A percentile compares a stretch with the other conserved stretches of the same genome.
Conservation (phyloP, 108 stramenopile genomes). For the Skeletonema potamos region DNA sequence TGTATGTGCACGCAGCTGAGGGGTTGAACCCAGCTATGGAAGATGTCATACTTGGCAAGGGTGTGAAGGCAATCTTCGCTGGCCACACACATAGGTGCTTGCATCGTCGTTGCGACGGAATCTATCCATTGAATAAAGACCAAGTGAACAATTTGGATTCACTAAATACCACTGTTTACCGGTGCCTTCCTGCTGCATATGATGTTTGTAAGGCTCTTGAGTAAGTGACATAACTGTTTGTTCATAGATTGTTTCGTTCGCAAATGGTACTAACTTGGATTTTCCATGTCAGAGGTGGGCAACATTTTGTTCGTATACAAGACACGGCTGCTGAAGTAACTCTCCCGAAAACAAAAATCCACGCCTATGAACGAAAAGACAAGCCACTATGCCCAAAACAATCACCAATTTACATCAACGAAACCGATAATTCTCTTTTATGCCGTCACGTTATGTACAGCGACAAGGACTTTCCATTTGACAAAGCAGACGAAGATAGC, state of each 20-base stretch:
- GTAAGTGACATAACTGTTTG: too few species aligned
- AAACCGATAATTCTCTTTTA: constrained; percentile 41
- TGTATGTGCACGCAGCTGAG: constrained; percentile 44
- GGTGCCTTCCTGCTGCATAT: constrained; percentile 43
- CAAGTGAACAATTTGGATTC: constrained; percentile 27
- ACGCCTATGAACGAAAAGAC: constrained; percentile 29
- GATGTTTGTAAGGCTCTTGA: constrained; percentile 34
- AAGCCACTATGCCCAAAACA: constrained; percentile 41
- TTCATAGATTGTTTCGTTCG: too few species aligned
- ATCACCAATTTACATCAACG: constrained; percentile 38
- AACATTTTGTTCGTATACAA: constrained; percentile 30
- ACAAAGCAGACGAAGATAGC: neutral
- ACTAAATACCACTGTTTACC: constrained; percentile 11
- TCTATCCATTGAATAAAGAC: constrained; percentile 37
- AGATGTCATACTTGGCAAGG: constrained; percentile 37
- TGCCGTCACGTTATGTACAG: constrained; percentile 37
- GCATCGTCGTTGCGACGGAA: constrained; percentile 32
- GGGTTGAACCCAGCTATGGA: constrained; percentile 45
- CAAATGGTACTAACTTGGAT: neutral
- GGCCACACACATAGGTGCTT: constrained; percentile 49
- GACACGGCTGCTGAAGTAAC: constrained; percentile 17
- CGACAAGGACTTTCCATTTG: constrained; percentile 34
- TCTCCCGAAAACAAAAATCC: constrained; percentile 28
- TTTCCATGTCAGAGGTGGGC: constrained; percentile 9
- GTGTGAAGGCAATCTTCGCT: constrained; percentile 42